A percentile compares a stretch with the other conserved stretches of the same genome.
phyloP scores from a whole-genome alignment of 2,329 filamentous ascomycete genomes.

The Nemania bipapillata region DNA sequence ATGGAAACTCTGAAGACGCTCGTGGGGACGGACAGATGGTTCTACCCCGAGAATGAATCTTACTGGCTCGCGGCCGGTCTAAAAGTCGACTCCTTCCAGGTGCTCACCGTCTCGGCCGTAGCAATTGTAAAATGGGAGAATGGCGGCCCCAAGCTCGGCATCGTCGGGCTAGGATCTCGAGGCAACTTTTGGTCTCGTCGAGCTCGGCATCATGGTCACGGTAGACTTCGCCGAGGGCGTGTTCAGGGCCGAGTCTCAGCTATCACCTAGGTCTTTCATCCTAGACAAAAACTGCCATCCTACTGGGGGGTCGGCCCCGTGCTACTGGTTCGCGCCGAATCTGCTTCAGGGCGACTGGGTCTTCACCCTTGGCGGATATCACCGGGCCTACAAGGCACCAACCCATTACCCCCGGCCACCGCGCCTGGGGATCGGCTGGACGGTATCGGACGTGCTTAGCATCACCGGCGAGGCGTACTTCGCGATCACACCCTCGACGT shows the following conservation, averaged over 20 bases:
- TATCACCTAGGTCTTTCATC: constrained; percentile 56
- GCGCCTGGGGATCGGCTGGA: constrained; percentile 38
- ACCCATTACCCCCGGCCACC: constrained; percentile 53
- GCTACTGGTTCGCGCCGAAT: constrained; percentile 52
- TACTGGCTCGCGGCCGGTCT: constrained; percentile 56
- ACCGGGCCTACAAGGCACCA: constrained; percentile 53
- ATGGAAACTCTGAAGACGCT: constrained; percentile 38
- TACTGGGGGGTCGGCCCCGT: constrained; percentile 57
- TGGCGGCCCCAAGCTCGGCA: constrained; percentile 49
- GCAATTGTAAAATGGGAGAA: constrained; percentile 51
- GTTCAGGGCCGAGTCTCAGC: constrained; percentile 54
- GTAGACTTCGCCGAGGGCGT: constrained; percentile 53
- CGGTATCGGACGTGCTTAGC: too few species aligned
- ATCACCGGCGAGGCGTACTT: too few species aligned
- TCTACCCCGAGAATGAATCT: constrained; percentile 46
- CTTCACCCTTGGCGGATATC: constrained; percentile 60
- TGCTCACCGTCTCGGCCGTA: constrained; percentile 53
- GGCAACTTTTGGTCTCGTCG: constrained; percentile 47
- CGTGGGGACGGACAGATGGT: constrained; percentile 48
- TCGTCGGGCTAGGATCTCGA: constrained; percentile 53
- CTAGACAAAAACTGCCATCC: constrained; percentile 56
- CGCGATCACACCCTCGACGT: too few species aligned
- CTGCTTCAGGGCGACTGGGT: constrained; percentile 56
- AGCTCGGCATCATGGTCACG: constrained; percentile 53
- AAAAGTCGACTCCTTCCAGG: constrained; percentile 54